Base-by-base conservation (phyloP, 2,329 filamentous ascomycete genomes). In the Fusarium lyarnte region DNA sequence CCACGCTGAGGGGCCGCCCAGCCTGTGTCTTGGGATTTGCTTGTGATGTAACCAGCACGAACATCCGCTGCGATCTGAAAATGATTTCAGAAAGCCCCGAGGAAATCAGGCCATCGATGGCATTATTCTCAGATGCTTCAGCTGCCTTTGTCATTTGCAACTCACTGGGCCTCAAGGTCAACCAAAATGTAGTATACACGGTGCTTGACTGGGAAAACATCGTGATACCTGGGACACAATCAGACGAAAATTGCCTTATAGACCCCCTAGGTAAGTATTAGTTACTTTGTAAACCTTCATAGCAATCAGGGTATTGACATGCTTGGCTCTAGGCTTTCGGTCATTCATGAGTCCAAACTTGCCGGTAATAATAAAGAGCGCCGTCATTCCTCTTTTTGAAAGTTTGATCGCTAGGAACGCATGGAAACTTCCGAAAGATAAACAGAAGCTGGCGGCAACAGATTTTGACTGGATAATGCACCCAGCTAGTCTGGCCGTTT, bases 111-210 rank as follows among this genome's bases (percentile, higher is more conserved):
- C 11, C 53, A 29, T 57, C 53, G 17, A 57, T 57, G 53, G 53
- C 53, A 45, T 57, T 57, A 45, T 57, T 57, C 53, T 57, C 53
- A 57, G 41, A 57, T 45, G 53, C 53, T 57, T 45, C 53, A 36
- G 41, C 53, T 36, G 53, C 53, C 8, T 57, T 57, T 57, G 31
- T 57, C 31, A 45, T 45, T 57, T 57, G 53, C 23, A 57, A 45
- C 39, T 57, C 53, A 57, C 17, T 57, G 17, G 53, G 41, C 53
- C 41, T 57, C 41, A 17, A 45, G 16, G n/a, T 12, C 53, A 45
- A 57, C 41, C 8, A 36, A 17, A 36, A 36, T 36, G 53, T 31
- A 27, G 31, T 57, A 57, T 57, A 45, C 53, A 57, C 31, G 36
- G 53, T 57, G 29, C 53, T 57, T 45, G 41, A 57, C 53, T 45